Conservation (phyloP, 2,329 filamentous ascomycete species). For the Penicillium sclerotiorum region DNA sequence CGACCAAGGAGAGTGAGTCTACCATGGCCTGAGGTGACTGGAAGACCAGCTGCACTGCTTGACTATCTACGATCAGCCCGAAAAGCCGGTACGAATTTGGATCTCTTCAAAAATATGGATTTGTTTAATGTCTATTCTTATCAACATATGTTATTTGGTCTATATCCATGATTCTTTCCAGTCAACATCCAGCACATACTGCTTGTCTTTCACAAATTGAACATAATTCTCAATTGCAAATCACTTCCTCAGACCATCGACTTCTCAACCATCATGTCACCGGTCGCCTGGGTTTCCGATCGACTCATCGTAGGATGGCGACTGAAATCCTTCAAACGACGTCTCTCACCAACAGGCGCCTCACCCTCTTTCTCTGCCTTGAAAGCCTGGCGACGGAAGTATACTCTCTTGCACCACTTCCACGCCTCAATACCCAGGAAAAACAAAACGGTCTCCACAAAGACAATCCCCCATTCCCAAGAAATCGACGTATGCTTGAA, state of each 20-base stretch:
- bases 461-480: constrained; percentile 72
- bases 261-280: constrained; percentile 29
- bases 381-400: constrained; percentile 43
- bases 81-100: no score
- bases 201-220: background rate
- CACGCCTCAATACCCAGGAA: constrained; percentile 66
- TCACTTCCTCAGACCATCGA: constrained; percentile 29
- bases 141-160: background rate
- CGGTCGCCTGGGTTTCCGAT: constrained; percentile 31
- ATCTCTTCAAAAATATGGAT: background rate
- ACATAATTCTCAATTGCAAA: background rate
- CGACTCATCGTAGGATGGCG: constrained; percentile 38
- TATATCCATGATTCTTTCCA: background rate
- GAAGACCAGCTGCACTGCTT: no score
- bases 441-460: constrained; percentile 63
- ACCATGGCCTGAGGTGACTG: no score
- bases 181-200: background rate
- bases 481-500: constrained; percentile 68
- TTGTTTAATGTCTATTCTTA: background rate
- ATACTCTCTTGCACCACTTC: constrained; percentile 68
- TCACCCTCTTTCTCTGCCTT: constrained; percentile 13
- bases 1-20: background rate
- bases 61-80: no score
- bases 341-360: constrained; percentile 11
- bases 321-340: constrained; percentile 29